Evolutionary conservation across 1,284 basidiomycete genomes (phyloP).

Genomic region (Heterobasidion occidentale): DNA sequence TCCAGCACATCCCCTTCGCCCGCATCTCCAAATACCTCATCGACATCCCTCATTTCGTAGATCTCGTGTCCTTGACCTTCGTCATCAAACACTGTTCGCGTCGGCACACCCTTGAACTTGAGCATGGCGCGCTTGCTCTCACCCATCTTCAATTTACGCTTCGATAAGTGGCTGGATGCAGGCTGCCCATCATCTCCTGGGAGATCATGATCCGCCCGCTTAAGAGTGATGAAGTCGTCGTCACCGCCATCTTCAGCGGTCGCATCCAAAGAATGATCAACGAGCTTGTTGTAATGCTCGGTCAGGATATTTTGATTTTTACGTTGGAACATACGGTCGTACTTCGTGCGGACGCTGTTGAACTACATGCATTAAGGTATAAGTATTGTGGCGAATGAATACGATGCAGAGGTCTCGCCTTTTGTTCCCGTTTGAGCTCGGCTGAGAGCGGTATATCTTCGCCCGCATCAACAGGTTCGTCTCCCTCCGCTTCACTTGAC

Average conservation of each 20-base stretch:
- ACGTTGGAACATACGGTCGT: conserved; percentile 97
- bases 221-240: conserved; percentile 90
- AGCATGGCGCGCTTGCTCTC: conserved; percentile 73
- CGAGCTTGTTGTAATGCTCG: conserved; percentile 84
- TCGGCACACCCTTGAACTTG: conserved; percentile 42
- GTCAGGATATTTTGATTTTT: conserved; percentile 94
- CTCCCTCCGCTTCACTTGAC: not conserved
- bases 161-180: conserved; percentile 40
- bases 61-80: conserved; percentile 73
- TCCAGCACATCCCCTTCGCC: conserved; percentile 56
- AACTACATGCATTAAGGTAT: not conserved
- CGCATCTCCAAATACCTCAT: conserved; percentile 49
- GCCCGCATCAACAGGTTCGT: not conserved
- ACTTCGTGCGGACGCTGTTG: conserved; percentile 76
- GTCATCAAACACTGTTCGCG: conserved; percentile 82
- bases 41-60: conserved; percentile 74
- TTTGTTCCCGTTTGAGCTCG: too few species aligned
- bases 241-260: conserved; percentile 42
- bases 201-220: conserved; percentile 83
- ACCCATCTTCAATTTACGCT: conserved; percentile 63
- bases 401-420: too few species aligned
- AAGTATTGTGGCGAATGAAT: not conserved
- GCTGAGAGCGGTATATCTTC: not conserved
- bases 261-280: conserved; percentile 52
- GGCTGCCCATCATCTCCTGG: conserved; percentile 28